Base-by-base conservation (phyloP, 2,329 filamentous ascomycete species). In the Cryphonectria nitschkei region DNA sequence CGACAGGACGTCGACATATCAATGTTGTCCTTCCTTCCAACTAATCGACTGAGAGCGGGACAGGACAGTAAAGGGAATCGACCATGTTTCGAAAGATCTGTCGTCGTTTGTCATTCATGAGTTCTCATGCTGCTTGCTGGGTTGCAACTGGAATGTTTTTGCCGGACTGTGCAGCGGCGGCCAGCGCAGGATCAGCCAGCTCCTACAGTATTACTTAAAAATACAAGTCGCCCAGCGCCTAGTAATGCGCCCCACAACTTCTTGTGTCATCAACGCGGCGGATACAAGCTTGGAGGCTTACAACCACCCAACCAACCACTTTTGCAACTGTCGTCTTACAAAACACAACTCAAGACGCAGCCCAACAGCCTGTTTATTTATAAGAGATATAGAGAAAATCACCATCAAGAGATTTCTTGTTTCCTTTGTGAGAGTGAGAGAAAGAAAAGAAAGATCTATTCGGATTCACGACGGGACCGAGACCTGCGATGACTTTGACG, bases 401-500 rank as follows among this genome's bases (percentile, higher is more conserved):
- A 39, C 13, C 43, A 46, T 41, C 9, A 39, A 13, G 2, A 22
- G 14, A 34, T 34, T 34, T 34, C 6, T 34, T 6, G 3, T 34
- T 34, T 22, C 11, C 11, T 32, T 37, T 61, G 58, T 37, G 7
- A 2, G 7, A 2, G 19, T 61, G 43, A 46, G 43, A 46, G 34
- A 46, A 5, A 22, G 4, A 46, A 22, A 46, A 46, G n/a, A 14
- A 8, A 9, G 19, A 22, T 11, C 26, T 26, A 37, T 62, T 22
- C 14, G 4, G 37, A 19, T 46, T 39, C 39, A 39, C 41, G 37
- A 19, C 2, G 37, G 6, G 61, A n/a, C 19, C 19, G 13, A 34
- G 8, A n/a, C 11, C 16, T 29, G 60, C 37, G 19, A 73, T 73
- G 71, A 19, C 66, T 11, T 67, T 66, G 34, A 46, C 43, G 9